Evolutionary conservation across 345 rosid species (phyloP).

Genomic region (Leavenworthia alabamica): DNA sequence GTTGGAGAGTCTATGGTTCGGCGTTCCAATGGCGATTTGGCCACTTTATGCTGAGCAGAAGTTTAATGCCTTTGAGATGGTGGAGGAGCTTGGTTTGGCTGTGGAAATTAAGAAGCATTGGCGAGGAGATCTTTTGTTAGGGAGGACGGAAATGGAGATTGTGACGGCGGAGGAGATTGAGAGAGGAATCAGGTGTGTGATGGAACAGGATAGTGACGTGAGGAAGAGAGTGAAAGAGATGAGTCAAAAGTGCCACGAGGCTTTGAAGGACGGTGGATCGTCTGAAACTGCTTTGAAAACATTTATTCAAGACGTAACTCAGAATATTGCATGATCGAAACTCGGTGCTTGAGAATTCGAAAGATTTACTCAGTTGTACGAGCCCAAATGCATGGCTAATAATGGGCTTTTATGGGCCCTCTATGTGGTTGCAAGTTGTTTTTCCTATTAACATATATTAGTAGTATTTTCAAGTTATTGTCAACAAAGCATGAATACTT

Average conservation of each 20-base stretch:
- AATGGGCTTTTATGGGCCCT: background rate
- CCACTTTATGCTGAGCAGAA: constrained; percentile 47
- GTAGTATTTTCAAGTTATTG: background rate
- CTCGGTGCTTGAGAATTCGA: background rate
- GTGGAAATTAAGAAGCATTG: constrained; percentile 36
- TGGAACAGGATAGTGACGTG: constrained; percentile 28
- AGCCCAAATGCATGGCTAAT: background rate
- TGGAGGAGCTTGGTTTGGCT: constrained; percentile 36
- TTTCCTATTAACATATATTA: no score
- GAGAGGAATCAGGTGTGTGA: constrained; percentile 32
- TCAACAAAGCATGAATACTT: background rate
- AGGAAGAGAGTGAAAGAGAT: constrained; percentile 34
- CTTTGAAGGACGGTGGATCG: constrained; percentile 35
- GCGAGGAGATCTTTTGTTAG: background rate
- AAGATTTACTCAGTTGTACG: no score
- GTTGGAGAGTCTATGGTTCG: constrained; percentile 51
- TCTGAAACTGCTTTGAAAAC: constrained; percentile 7
- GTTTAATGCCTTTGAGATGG: constrained; percentile 42
- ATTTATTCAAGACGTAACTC: constrained; percentile 23
- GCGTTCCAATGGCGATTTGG: constrained; percentile 45
- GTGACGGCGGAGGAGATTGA: constrained; percentile 35
- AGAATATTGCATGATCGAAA: background rate
- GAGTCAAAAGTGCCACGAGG: constrained; percentile 25
- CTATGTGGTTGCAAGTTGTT: background rate
- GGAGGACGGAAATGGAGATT: constrained; percentile 7